Conservation (phyloP, 371 early-diverging fungal species). For the Lichtheimia corymbifera region DNA sequence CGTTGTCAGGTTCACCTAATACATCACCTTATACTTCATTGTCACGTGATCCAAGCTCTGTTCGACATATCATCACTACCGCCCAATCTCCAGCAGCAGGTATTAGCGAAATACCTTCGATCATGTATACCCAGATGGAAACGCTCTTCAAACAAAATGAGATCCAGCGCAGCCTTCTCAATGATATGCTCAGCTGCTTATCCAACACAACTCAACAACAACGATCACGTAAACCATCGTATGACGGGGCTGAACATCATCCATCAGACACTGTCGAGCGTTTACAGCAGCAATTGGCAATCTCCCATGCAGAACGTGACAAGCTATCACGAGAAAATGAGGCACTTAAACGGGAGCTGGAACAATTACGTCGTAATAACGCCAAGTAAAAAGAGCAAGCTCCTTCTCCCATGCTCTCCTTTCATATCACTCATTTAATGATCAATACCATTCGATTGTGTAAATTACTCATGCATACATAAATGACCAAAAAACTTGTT, state of each 20-base stretch:
- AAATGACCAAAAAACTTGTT: neutral
- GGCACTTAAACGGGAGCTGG: conserved; percentile 46
- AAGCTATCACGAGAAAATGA: conserved; percentile 57
- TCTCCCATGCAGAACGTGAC: conserved; percentile 50
- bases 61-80: conserved; percentile 7
- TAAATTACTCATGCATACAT: neutral
- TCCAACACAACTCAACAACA: neutral
- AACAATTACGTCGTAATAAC: conserved; percentile 25
- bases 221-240: neutral
- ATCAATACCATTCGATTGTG: conserved; percentile 3
- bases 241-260: too few species aligned
- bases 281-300: conserved; percentile 47
- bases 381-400: too few species aligned
- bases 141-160: conserved; percentile 36
- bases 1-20: conserved; percentile 21
- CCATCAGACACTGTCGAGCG: conserved; percentile 19
- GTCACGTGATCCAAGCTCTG: conserved; percentile 26
- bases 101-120: conserved; percentile 1
- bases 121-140: conserved; percentile 32
- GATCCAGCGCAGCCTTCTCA: conserved; percentile 30
- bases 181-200: conserved; percentile 23
- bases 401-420: neutral
- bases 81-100: neutral
- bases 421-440: neutral
- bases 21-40: conserved; percentile 26